Evolutionary conservation across 192 early-diverging fungal species (phyloP).

Genomic region (Entophlyctis luteolus): DNA sequence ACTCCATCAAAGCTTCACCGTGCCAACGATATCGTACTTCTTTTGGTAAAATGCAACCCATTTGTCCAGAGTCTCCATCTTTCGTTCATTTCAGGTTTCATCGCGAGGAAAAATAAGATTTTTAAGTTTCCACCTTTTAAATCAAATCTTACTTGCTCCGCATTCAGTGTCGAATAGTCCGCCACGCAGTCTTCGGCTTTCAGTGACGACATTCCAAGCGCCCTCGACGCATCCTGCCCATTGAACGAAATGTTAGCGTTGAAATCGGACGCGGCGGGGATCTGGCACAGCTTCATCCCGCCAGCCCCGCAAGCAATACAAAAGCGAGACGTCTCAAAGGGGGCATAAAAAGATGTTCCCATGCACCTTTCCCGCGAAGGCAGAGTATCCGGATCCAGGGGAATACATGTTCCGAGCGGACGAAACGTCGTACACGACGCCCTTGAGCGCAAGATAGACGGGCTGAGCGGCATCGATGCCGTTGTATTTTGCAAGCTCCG

Average conservation of each 20-base stretch:
- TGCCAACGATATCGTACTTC: constrained; percentile 72
- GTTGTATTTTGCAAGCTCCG: constrained; percentile 61
- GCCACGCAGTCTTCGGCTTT: constrained; percentile 64
- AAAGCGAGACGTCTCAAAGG: too few relatives aligned
- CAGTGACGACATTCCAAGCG: constrained; percentile 22
- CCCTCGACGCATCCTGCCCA: constrained; percentile 39
- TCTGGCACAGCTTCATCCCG: too few relatives aligned
- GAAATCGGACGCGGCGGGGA: too few relatives aligned
- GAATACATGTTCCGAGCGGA: constrained; percentile 61
- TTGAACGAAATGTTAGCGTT: too few relatives aligned
- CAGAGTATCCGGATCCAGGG: constrained; percentile 60
- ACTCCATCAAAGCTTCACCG: too few relatives aligned
- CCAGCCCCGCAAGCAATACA: too few relatives aligned
- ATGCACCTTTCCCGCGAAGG: constrained; percentile 80
- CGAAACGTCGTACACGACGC: constrained; percentile 72
- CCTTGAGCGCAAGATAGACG: constrained; percentile 82
- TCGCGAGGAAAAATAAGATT: too few relatives aligned
- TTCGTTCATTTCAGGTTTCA: too few relatives aligned
- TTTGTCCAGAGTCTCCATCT: constrained; percentile 68
- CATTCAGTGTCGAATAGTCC: constrained; percentile 64
- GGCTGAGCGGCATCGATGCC: constrained; percentile 54
- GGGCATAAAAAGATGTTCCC: too few relatives aligned
- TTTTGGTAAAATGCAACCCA: constrained; percentile 70
- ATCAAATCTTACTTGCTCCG: constrained; percentile 55
- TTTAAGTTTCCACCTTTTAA: too few relatives aligned